Evolutionary conservation across 2,329 filamentous ascomycete genomes (phyloP).

Genomic region (Pestalotiopsis sp.): DNA sequence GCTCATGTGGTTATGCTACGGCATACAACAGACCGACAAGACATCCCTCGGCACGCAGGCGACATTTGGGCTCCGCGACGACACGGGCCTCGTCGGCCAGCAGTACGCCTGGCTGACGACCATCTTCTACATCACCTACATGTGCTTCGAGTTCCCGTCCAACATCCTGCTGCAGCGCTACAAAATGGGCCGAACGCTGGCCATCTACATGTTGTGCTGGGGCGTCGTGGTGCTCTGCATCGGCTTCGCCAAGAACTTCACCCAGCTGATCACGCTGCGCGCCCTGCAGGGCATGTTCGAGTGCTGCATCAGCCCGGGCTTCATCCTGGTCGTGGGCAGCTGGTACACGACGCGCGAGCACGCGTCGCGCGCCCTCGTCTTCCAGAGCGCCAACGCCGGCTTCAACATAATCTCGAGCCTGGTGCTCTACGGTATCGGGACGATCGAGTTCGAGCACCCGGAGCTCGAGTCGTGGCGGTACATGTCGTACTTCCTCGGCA

Average conservation of each 20-base stretch:
- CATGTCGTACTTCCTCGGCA: slow-evolving; percentile 39
- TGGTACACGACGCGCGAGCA: slow-evolving; percentile 42
- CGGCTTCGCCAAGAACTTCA: slow-evolving; percentile 38
- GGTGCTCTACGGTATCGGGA: slow-evolving; percentile 38
- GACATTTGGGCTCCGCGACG: slow-evolving; percentile 36
- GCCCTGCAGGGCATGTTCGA: slow-evolving; percentile 39
- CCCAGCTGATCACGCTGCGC: slow-evolving; percentile 35
- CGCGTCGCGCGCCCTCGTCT: slow-evolving; percentile 34
- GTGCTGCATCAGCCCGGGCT: slow-evolving; percentile 39
- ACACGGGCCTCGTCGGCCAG: slow-evolving; percentile 31
- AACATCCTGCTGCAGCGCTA: slow-evolving; percentile 33
- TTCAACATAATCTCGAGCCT: slow-evolving; percentile 37
- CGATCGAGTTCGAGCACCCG: slow-evolving; percentile 26
- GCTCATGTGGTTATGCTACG: slow-evolving; percentile 50
- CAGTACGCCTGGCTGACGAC: slow-evolving; percentile 37
- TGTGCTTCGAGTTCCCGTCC: slow-evolving; percentile 33
- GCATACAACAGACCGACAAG: slow-evolving; percentile 51
- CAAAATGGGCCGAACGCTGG: slow-evolving; percentile 31
- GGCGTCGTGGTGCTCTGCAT: slow-evolving; percentile 37
- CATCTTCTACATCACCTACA: slow-evolving; percentile 33
- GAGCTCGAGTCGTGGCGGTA: slow-evolving; percentile 38
- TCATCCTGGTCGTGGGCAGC: slow-evolving; percentile 37
- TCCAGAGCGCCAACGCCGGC: slow-evolving; percentile 39
- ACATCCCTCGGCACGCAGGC: slow-evolving; percentile 41
- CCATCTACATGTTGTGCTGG: slow-evolving; percentile 34